Base-by-base conservation (phyloP, 1,139 yeast genomes). In the Pichia norvegensis region DNA sequence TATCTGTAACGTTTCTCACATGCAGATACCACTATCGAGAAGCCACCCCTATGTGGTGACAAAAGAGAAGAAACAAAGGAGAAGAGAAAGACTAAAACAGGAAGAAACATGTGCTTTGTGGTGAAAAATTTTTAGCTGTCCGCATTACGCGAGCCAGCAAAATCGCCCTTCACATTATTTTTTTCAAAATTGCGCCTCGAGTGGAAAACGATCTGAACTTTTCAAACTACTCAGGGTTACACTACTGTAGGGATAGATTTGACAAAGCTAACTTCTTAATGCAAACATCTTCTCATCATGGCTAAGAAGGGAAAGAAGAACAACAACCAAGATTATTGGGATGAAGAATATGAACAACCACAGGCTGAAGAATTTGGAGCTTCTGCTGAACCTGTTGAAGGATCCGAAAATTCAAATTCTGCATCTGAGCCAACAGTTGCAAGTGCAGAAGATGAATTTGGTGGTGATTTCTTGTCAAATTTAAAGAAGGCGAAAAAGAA, bases 401-500 rank as follows among this genome's bases (percentile, higher is more conserved):
- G 47, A 31, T 56, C 62, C 29, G 60, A 59, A 22, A 46, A 50
- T 33, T 55, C 43, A 6, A 58, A 51, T 11, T 16, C 39, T 17
- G 39, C 20, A 4, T 36, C 31, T 16, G 29, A 22, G n/a, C 44
- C 49, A 29, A 55, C 59, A 29, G 72, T 62, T 23, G 72, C 72
- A 21, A 42, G 36, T 39, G 70, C 68, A 39, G 74, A 72, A 19
- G 79, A 72, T 40, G 79, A 70, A 42, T 61, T 66, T 49, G 74
- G 70, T 25, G 79, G 72, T 43, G 95, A 85, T 59, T 84, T 90
- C 67, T 79, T 90, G 76, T 76, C 88, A 47, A 84, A 95, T 36
- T 76, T 90, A 65, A 79, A 85, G 67, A 78, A 76, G 55, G 81
- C 90, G 48, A 86, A 85, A 69, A 77, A 79, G 65, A 85, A 85